Percentiles rank a stretch among this genome's conserved stretches.
Conservation (phyloP, 2,329 filamentous ascomycete species). For the Pyricularia pennisetigena region DNA sequence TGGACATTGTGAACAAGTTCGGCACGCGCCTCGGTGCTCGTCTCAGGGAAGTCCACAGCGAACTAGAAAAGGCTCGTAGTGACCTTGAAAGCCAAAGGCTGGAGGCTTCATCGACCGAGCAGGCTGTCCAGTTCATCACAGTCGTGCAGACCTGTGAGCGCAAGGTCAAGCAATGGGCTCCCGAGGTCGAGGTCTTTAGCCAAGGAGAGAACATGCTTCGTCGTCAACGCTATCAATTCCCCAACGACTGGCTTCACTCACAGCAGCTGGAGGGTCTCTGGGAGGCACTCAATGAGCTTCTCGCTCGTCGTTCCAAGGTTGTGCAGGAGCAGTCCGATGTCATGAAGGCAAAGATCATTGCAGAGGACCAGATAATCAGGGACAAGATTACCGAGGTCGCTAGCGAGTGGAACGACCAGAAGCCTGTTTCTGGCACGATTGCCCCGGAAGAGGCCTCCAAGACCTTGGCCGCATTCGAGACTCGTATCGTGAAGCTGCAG, state of each 20-base stretch:
- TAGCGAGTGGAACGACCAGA: slow-evolving; percentile 87
- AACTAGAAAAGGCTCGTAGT: slow-evolving; percentile 81
- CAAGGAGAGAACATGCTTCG: slow-evolving; percentile 89
- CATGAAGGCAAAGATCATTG: slow-evolving; percentile 84
- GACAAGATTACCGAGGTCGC: slow-evolving; percentile 83
- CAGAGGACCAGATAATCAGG: slow-evolving; percentile 84
- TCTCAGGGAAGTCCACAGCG: slow-evolving; percentile 85
- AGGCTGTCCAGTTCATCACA: slow-evolving; percentile 97
- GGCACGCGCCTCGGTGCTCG: slow-evolving; percentile 78
- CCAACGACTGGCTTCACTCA: slow-evolving; percentile 87
- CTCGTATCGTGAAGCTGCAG: slow-evolving; percentile 73
- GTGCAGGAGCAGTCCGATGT: slow-evolving; percentile 95
- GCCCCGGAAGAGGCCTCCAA: slow-evolving; percentile 80
- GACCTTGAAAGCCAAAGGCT: slow-evolving; percentile 88
- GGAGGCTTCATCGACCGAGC: slow-evolving; percentile 88
- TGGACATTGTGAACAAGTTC: slow-evolving; percentile 92
- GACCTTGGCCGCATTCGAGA: slow-evolving; percentile 74
- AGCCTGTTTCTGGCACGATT: slow-evolving; percentile 91
- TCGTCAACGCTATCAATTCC: slow-evolving; percentile 88
- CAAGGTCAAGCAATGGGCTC: slow-evolving; percentile 87
- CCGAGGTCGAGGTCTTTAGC: slow-evolving; percentile 90
- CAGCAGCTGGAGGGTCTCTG: slow-evolving; percentile 96
- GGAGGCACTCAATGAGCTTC: slow-evolving; percentile 84
- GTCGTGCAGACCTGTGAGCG: slow-evolving; percentile 94
- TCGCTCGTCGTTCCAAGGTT: slow-evolving; percentile 86